phyloP scores from a whole-genome alignment of 306 rosid genomes.

The Glycyrrhiza uralensis region DNA sequence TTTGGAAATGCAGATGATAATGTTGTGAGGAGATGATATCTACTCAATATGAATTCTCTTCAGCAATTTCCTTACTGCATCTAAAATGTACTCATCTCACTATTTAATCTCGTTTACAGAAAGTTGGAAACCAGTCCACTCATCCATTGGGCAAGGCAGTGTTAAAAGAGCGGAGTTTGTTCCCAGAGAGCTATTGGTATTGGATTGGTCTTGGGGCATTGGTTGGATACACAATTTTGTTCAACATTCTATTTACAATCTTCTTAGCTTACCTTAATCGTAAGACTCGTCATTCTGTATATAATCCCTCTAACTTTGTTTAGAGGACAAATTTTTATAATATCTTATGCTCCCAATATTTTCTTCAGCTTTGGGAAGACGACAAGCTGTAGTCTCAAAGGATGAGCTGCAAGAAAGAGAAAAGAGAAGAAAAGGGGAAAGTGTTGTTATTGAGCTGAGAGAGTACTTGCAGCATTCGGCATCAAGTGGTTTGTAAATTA shows the following conservation, averaged over 20 bases:
- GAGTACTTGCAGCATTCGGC: slow-evolving; percentile 82
- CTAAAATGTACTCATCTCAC: slow-evolving; percentile 20
- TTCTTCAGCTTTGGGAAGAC: slow-evolving; percentile 74
- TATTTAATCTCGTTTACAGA: slow-evolving; percentile 40
- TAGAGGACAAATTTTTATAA: slow-evolving; percentile 7
- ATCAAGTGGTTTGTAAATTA: slow-evolving; percentile 64
- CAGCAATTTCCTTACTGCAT: slow-evolving; percentile 17
- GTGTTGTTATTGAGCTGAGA: slow-evolving; percentile 72
- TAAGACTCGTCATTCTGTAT: slow-evolving; percentile 47
- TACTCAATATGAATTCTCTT: slow-evolving; percentile 4
- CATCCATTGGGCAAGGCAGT: slow-evolving; percentile 67
- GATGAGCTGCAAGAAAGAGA: slow-evolving; percentile 86
- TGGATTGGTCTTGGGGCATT: slow-evolving; percentile 98
- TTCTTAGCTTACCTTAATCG: slow-evolving; percentile 90
- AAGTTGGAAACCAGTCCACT: slow-evolving; percentile 47
- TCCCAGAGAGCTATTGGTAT: slow-evolving; percentile 87
- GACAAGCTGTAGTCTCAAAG: slow-evolving; percentile 88
- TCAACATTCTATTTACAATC: slow-evolving; percentile 79
- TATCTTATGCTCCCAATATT: slow-evolving; percentile 9
- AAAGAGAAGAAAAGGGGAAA: slow-evolving; percentile 79
- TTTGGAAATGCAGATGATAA: slow-evolving; percentile 1
- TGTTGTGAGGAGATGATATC: neutral
- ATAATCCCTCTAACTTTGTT: slow-evolving; percentile 8
- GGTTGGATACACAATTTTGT: slow-evolving; percentile 87
- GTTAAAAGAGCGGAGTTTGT: slow-evolving; percentile 61